Evolutionary conservation across 2,329 filamentous ascomycete species (phyloP), one percentile per base, ranked within the genome.

Genomic region (Xylariaceae sp.): DNA sequence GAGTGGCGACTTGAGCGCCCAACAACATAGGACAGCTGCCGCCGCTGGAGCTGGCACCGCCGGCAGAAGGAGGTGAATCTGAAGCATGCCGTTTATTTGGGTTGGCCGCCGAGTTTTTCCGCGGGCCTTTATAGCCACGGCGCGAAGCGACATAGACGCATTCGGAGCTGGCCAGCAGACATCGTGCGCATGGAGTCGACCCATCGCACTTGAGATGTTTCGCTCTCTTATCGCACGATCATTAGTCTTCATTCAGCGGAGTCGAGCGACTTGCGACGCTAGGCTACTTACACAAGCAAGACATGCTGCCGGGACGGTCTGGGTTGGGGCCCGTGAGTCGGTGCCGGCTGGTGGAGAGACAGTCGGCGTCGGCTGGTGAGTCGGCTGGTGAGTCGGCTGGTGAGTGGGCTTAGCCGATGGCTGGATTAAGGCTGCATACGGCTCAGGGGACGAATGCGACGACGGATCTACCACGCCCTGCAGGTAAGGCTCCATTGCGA

Each of bases 191-290:
- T 9, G 85, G 84, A 21, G 64, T 79, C 26, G 68, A 63, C 18
- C 83, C 83, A 59, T 88, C 82, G 57, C 85, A 89, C 58, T 87
- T 89, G 34, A 88, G 70, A 60, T 89, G 85, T 55, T 85, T 78
- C 47, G 57, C 65, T 36, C 76, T 69, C 75, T 79, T 55, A n/a
- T n/a, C n/a, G n/a, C n/a, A n/a, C n/a, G n/a, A n/a, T n/a, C n/a
- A n/a, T n/a, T n/a, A n/a, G n/a, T n/a, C n/a, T n/a, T n/a, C n/a
- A n/a, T n/a, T n/a, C n/a, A n/a, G n/a, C n/a, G n/a, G n/a, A n/a
- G n/a, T n/a, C n/a, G n/a, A n/a, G n/a, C n/a, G n/a, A 36, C 5
- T 29, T 27, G n/a, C 7, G 28, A 40, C 34, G 26, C 23, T 8
- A 24, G 9, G 34, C 21, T 21, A 57, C 72, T 62, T 64, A 77